Evolutionary conservation across 2,329 filamentous ascomycete species (phyloP), one percentile per base, ranked within the genome.

Genomic region (Emergomyces pasteurianus): DNA sequence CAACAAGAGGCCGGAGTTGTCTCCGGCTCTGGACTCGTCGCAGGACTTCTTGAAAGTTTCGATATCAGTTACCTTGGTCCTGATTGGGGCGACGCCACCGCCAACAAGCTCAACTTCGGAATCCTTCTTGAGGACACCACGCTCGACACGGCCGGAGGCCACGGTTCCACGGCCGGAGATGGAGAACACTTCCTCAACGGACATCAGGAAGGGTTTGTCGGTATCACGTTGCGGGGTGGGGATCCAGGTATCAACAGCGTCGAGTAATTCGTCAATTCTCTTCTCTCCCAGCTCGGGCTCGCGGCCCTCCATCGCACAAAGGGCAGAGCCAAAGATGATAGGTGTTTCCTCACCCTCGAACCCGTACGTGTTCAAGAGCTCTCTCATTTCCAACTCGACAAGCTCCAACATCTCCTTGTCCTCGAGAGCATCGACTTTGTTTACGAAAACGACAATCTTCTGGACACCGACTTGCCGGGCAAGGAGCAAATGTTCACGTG

Each of bases 41-140:
- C 94, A 97, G 57, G 91, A 95, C 85, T 99, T 99, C 85, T 97
- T 96, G 84, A 99, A 99, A 67, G 92, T 99, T 83, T 99, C 94
- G 69, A 99, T 97, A 73, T 99, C 95, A 72, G 94, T 99, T 67
- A 99, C 92, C 83, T 96, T 97, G 77, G 94, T 97, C 86, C 95
- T 96, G 82, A 97, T 89, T 67, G 90, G 79, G 53, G 86, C 83
- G 61, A 79, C 77, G 68, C 87, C 86, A 81, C 94, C 95, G 74
- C 94, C 94, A 64, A 99, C 84, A 66, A 99, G 84, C 82, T 99
- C 94, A 67, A 99, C 86, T 73, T 99, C 94, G 65, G 86, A 83
- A 75, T 99, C 94, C 78, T 86, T 90, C 89, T 96, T 97, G 72
- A 99, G 80, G 61, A 85, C 77, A 80, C 94, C 94, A 75, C 94